phyloP scores from a whole-genome alignment of 2,329 filamentous ascomycete species.

The Myrmaecium sp. region DNA sequence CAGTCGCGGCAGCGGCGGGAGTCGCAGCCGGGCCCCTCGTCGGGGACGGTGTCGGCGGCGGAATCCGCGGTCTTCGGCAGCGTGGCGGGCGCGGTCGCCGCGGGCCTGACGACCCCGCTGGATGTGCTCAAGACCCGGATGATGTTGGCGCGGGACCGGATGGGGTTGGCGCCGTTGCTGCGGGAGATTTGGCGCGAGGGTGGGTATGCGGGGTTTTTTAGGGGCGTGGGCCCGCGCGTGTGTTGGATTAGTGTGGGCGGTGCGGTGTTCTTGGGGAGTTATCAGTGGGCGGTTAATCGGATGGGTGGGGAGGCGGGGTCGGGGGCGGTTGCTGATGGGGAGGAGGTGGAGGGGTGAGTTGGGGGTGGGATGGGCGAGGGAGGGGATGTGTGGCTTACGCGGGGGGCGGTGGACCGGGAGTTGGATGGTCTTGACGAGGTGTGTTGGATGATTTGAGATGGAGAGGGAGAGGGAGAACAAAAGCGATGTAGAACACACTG shows the following conservation, averaged over 20 bases:
- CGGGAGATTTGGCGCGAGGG: constrained; percentile 45
- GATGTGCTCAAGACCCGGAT: constrained; percentile 95
- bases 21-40: no score
- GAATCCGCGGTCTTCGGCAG: constrained; percentile 80
- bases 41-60: constrained; percentile 45
- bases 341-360: no score
- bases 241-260: constrained; percentile 93
- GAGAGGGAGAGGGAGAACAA: no score
- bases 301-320: no score
- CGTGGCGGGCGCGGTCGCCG: constrained; percentile 67
- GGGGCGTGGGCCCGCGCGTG: constrained; percentile 63
- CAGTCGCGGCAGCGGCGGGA: no score
- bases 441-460: no score
- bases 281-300: constrained; percentile 84
- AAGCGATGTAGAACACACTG: no score
- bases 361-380: no score
- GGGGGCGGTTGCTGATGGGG: no score
- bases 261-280: constrained; percentile 84
- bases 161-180: constrained; percentile 43
- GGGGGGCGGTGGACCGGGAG: no score
- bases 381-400: no score
- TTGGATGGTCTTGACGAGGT: no score
- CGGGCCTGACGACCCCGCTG: constrained; percentile 75
- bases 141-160: constrained; percentile 66
- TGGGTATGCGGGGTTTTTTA: constrained; percentile 54